Evolutionary conservation across 257 asterid species (phyloP).

Genomic region (Dorcoceras hygrometricum): DNA sequence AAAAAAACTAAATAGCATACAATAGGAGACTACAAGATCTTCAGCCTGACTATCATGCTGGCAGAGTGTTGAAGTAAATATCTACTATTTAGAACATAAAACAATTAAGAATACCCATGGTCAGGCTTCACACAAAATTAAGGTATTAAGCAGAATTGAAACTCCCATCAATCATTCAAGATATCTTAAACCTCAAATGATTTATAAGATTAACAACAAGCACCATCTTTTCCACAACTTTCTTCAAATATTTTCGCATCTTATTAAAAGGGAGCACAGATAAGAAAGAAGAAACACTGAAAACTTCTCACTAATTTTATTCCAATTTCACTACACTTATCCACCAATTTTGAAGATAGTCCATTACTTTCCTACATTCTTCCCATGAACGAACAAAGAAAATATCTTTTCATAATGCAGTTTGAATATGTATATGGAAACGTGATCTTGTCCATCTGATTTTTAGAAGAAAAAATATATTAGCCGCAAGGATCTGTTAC

Average conservation of each 20-base stretch:
- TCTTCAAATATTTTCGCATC: too few species aligned
- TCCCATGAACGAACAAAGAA: conserved; percentile 1
- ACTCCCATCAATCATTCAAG: neutral
- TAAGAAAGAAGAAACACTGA: too few species aligned
- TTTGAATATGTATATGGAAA: conserved; percentile 6
- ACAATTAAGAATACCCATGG: conserved; percentile 3
- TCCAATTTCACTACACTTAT: too few species aligned
- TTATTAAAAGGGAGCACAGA: too few species aligned
- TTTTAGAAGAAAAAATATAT: conserved; percentile 4
- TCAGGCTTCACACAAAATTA: neutral
- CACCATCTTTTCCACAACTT: too few species aligned
- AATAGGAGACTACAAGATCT: conserved; percentile 10
- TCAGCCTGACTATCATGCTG: conserved; percentile 6
- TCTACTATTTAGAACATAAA: neutral
- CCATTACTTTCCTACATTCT: neutral
- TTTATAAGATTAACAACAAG: too few species aligned
- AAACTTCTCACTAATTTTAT: too few species aligned
- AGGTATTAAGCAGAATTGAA: neutral
- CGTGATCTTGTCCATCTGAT: conserved; percentile 3
- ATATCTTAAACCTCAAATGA: too few species aligned
- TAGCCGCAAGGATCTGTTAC: neutral
- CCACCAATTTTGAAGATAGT: too few species aligned
- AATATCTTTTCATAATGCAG: neutral
- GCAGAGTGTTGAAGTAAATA: conserved; percentile 1
- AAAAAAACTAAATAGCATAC: conserved; percentile 13